A percentile compares a stretch with the other conserved stretches of the same genome.
Evolutionary conservation across 2,329 filamentous ascomycete genomes (phyloP).

Genomic region (Microdochium nivale): DNA sequence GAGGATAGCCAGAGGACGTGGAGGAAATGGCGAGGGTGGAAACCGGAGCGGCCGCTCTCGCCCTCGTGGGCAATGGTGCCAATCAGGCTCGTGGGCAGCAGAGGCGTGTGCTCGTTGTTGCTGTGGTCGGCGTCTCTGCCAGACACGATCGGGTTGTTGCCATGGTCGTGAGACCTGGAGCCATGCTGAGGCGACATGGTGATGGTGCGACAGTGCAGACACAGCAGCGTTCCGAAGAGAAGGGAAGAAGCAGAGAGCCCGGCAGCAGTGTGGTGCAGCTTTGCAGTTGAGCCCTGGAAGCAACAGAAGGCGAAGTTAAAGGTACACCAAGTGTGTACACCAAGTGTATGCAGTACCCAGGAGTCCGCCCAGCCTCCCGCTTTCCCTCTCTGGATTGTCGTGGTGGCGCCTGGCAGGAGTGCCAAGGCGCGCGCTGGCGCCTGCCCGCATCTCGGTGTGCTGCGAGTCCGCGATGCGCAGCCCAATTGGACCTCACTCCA

Average conservation of each 20-base stretch:
- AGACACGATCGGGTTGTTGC: neutral
- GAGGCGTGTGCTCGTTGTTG: neutral
- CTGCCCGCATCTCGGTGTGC: too few relatives aligned
- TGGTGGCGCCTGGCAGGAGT: too few relatives aligned
- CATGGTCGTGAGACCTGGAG: neutral
- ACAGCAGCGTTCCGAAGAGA: neutral
- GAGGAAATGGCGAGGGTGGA: conserved; percentile 57
- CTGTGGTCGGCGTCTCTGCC: neutral
- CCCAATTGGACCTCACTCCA: too few relatives aligned
- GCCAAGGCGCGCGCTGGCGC: too few relatives aligned
- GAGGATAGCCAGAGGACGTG: conserved; percentile 56
- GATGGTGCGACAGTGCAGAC: neutral
- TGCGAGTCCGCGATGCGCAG: too few relatives aligned
- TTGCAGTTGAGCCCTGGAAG: neutral
- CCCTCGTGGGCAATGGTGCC: conserved; percentile 30
- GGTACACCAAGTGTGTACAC: too few relatives aligned
- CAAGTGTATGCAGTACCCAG: too few relatives aligned
- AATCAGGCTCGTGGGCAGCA: neutral
- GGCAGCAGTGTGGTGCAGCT: neutral
- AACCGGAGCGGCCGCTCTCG: conserved; percentile 59
- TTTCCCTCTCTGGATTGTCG: too few relatives aligned
- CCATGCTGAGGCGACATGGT: neutral
- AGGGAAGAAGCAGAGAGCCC: neutral
- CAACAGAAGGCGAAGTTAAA: too few relatives aligned
- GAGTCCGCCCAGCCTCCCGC: too few relatives aligned